These are phyloP conservation scores for Bertia moriformis DNA, from an alignment of 2,329 filamentous ascomycete species.

Conservation along the genomic window DNA sequence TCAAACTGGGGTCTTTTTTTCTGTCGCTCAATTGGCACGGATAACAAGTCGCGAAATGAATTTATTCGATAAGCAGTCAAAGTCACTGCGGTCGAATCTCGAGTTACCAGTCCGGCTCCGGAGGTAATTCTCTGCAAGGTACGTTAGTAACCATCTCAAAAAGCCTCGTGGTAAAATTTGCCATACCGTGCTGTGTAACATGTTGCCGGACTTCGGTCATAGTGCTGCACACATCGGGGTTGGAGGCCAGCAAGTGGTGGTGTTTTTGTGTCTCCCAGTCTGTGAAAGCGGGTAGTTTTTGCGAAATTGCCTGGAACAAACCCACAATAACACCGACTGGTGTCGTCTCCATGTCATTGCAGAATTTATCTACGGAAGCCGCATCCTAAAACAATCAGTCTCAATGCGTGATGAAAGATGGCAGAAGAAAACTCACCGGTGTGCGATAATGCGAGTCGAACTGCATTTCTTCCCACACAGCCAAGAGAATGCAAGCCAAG, in stretches of 20 bases:
- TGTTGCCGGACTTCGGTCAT: constrained; percentile 92
- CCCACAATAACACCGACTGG: constrained; percentile 93
- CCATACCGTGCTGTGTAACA: constrained; percentile 83
- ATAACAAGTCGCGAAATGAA: constrained; percentile 94
- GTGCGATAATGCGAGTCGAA: constrained; percentile 96
- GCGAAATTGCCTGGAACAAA: constrained; percentile 92
- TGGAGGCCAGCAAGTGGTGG: constrained; percentile 79
- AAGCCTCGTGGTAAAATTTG: not conserved
- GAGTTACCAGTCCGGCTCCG: constrained; percentile 63
- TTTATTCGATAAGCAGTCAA: constrained; percentile 92
- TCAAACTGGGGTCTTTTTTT: no score
- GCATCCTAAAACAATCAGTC: no score
- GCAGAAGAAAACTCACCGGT: no score
- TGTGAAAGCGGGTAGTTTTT: constrained; percentile 80
- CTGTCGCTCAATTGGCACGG: constrained; percentile 83
- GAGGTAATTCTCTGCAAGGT: constrained; percentile 73
- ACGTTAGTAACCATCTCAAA: no score
- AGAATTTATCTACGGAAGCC: constrained; percentile 80
- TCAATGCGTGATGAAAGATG: no score
- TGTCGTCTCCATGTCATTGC: constrained; percentile 87
- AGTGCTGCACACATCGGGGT: constrained; percentile 80
- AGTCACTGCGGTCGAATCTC: constrained; percentile 81
- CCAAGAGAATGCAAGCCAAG: constrained; percentile 79
- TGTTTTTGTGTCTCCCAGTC: constrained; percentile 92
- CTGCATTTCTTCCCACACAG: constrained; percentile 97